Percentiles rank a stretch among this genome's conserved stretches.
These are phyloP conservation scores for Gastrodia elata DNA, from an alignment of 106 monocot genomes.

Conservation along the genomic window DNA sequence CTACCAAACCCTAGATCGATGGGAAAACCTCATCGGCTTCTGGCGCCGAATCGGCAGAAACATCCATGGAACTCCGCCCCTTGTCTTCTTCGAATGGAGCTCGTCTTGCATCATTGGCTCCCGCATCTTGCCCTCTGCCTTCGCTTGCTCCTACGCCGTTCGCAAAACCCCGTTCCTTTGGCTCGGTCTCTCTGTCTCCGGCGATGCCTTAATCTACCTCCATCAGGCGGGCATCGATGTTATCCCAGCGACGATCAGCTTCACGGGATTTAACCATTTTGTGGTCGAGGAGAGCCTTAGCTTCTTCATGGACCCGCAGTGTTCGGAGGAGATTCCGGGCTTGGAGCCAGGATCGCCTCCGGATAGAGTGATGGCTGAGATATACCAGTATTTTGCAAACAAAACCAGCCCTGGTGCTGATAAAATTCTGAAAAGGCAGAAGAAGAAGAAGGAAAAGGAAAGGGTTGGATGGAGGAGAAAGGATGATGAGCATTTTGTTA, in stretches of 20 bases:
- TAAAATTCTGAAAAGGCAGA: slow-evolving; percentile 48
- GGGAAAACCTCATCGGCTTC: slow-evolving; percentile 55
- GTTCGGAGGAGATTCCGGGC: slow-evolving; percentile 18
- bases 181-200: slow-evolving; percentile 39
- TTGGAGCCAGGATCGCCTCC: slow-evolving; percentile 45
- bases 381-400: slow-evolving; percentile 92
- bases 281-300: slow-evolving; percentile 44
- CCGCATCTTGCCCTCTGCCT: slow-evolving; percentile 33
- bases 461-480: slow-evolving; percentile 31
- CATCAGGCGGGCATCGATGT: slow-evolving; percentile 23
- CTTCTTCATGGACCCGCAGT: slow-evolving; percentile 1
- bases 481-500: slow-evolving; percentile 73
- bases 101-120: slow-evolving; percentile 44
- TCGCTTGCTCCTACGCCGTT: slow-evolving; percentile 30
- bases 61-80: slow-evolving; percentile 12
- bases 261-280: slow-evolving; percentile 65
- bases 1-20: slow-evolving; percentile 12
- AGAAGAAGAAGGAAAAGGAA: slow-evolving; percentile 53
- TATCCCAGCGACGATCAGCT: slow-evolving; percentile 51
- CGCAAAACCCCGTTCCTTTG: slow-evolving; percentile 54
- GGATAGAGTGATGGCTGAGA: slow-evolving; percentile 51
- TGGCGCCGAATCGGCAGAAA: slow-evolving; percentile 59
- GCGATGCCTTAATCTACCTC: slow-evolving; percentile 30
- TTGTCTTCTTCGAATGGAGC: slow-evolving; percentile 76
- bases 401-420: slow-evolving; percentile 62